Percentiles rank a stretch among this genome's conserved stretches.
Conservation (phyloP, 208 protist genomes). For the Trypanosoma conorhini region DNA sequence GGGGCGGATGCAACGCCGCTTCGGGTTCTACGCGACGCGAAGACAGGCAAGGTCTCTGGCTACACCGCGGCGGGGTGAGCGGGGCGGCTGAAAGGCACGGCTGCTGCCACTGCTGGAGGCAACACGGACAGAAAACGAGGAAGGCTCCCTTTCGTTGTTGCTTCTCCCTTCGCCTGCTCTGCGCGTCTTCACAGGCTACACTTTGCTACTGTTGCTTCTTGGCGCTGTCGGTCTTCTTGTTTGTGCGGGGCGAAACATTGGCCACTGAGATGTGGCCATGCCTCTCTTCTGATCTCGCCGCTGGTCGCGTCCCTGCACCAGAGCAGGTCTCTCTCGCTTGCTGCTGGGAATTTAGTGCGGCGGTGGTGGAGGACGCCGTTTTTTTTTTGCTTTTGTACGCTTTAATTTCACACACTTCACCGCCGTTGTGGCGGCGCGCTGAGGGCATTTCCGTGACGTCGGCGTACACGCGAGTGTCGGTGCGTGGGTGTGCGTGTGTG, state of each 20-base stretch:
- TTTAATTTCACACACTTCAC: too few relatives aligned
- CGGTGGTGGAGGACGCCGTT: background rate
- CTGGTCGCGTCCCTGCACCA: too few relatives aligned
- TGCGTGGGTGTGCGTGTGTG: background rate
- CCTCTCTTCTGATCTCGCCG: too few relatives aligned
- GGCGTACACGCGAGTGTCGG: too few relatives aligned
- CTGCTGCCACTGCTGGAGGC: background rate
- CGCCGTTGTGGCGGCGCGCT: too few relatives aligned
- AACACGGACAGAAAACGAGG: background rate
- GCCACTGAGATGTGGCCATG: too few relatives aligned
- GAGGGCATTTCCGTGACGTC: too few relatives aligned
- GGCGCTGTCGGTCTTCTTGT: background rate
- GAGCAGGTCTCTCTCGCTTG: background rate
- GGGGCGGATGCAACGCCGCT: conserved; percentile 32
- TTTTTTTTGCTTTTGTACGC: background rate
- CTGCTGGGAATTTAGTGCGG: background rate
- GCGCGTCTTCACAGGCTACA: background rate
- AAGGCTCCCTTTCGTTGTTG: background rate
- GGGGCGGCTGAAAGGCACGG: background rate
- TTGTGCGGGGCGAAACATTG: background rate
- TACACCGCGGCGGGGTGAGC: conserved; percentile 27
- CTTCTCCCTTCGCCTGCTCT: background rate
- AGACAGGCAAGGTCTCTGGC: conserved; percentile 35
- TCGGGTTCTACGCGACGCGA: conserved; percentile 35
- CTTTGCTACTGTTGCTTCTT: background rate